Conservation (phyloP, 2,329 filamentous ascomycete genomes). For the Aspergillus ochraceus region DNA sequence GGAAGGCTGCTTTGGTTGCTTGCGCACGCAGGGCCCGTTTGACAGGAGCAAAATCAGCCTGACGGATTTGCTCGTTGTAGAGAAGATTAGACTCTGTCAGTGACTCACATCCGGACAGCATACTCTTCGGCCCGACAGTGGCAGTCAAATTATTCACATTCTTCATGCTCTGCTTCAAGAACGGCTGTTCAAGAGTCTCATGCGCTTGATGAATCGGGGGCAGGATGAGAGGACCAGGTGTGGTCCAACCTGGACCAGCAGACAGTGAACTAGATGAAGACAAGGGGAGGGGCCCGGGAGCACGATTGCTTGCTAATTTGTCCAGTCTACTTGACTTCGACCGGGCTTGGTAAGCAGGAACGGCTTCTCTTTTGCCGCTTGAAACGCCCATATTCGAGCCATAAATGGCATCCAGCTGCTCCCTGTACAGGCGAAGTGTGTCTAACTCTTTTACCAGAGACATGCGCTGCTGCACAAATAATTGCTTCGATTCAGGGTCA, state of each 20-base stretch:
- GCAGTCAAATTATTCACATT: background rate
- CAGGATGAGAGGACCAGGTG: background rate
- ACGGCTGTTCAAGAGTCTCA: background rate
- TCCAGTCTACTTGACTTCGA: background rate
- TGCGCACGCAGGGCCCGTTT: background rate
- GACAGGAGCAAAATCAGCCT: background rate
- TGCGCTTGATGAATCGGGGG: background rate
- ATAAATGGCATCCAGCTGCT: slow-evolving; percentile 32
- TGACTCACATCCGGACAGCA: background rate
- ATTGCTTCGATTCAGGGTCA: slow-evolving; percentile 32
- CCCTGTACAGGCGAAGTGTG: slow-evolving; percentile 35
- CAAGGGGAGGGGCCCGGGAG: background rate
- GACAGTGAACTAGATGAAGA: slow-evolving; percentile 2
- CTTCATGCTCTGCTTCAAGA: background rate
- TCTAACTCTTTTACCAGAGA: slow-evolving; percentile 40
- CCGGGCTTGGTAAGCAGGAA: background rate
- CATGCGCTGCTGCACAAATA: slow-evolving; percentile 37
- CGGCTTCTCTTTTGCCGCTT: slow-evolving; percentile 3
- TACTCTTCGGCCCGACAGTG: background rate
- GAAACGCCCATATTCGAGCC: slow-evolving; percentile 5
- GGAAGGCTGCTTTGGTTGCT: background rate
- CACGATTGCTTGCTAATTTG: background rate
- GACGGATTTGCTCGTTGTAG: background rate
- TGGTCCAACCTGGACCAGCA: background rate
- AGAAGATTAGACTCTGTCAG: background rate